Evolutionary conservation across 2,329 filamentous ascomycete genomes (phyloP), one percentile per base, ranked within the genome.

Genomic region (Alternaria novae-zelandiae): DNA sequence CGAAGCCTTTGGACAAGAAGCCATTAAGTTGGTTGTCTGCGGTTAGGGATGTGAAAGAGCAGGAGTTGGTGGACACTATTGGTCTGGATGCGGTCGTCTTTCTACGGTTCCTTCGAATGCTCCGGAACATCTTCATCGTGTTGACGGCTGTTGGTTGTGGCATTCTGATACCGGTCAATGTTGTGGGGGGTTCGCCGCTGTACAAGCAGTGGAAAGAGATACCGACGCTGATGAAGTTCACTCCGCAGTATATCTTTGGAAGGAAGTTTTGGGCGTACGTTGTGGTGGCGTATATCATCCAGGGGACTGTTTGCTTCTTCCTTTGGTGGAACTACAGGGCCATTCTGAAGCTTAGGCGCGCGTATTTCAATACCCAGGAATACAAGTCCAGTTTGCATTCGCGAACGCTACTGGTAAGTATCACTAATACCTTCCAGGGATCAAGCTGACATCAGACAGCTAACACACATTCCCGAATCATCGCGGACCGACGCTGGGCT

Each of bases 71-170:
- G n/a, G 87, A 91, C 17, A 89, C 92, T 71, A 89, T 97, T 25
- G 96, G 96, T 43, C 85, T 99, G 81, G 96, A 99, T 81, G 96
- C 94, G 5, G 91, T 92, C 3, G 83, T 98, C 30, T 98, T 98
- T 78, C 83, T 98, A 68, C 89, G 95, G 53, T 95, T 97, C 74
- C 87, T 90, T 61, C 87, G 89, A 66, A 97, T 98, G 95, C 90
- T 93, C 72, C 89, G 96, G 61, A 95, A 97, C 76, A 92, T 98
- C 59, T 97, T 97, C 76, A 76, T 92, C 13, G 82, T 88, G n/a
- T 81, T 97, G 63, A 87, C 89, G 21, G 67, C 96, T 6, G 78
- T 97, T 41, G 93, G 92, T 21, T 90, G 92, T 68, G 85, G 84
- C 50, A 88, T 97, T 63, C 84, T 97, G 71, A 89, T 97, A 47